Evolutionary conservation across 2,329 filamentous ascomycete species (phyloP).

Genomic region (Paraphoma sp.): DNA sequence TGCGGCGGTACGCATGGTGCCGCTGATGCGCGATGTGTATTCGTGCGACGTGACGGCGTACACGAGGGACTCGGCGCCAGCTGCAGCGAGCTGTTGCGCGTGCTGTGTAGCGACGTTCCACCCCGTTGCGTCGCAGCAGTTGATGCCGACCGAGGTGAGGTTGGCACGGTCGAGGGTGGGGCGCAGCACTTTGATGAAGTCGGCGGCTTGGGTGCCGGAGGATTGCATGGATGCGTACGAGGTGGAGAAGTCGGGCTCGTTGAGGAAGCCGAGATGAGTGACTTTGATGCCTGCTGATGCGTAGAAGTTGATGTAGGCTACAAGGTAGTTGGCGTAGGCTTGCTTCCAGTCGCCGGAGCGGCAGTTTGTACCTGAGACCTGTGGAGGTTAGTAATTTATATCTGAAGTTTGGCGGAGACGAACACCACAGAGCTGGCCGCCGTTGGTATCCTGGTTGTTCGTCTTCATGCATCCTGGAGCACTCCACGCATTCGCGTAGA

Average conservation of each 20-base stretch:
- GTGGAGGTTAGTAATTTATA: neutral
- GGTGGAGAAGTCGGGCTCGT: constrained; percentile 52
- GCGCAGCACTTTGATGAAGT: constrained; percentile 59
- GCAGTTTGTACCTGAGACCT: constrained; percentile 42
- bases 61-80: constrained; percentile 48
- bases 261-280: constrained; percentile 54
- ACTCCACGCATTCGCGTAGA: constrained; percentile 60
- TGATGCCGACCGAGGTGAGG: constrained; percentile 47
- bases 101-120: constrained; percentile 50
- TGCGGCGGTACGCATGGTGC: constrained; percentile 50
- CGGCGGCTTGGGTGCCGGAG: constrained; percentile 55
- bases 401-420: constrained; percentile 20
- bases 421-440: constrained; percentile 57
- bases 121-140: constrained; percentile 55
- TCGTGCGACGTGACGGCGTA: constrained; percentile 53
- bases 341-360: constrained; percentile 55
- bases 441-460: constrained; percentile 52
- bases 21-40: constrained; percentile 51
- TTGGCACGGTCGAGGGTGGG: constrained; percentile 47
- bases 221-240: constrained; percentile 58
- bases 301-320: constrained; percentile 56
- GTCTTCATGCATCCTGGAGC: constrained; percentile 62
- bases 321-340: constrained; percentile 58
- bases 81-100: constrained; percentile 47
- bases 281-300: constrained; percentile 48